Percentiles rank a stretch among this genome's conserved stretches.
Conservation (phyloP, 2,329 filamentous ascomycete genomes). For the Pseudogymnoascus sp. region DNA sequence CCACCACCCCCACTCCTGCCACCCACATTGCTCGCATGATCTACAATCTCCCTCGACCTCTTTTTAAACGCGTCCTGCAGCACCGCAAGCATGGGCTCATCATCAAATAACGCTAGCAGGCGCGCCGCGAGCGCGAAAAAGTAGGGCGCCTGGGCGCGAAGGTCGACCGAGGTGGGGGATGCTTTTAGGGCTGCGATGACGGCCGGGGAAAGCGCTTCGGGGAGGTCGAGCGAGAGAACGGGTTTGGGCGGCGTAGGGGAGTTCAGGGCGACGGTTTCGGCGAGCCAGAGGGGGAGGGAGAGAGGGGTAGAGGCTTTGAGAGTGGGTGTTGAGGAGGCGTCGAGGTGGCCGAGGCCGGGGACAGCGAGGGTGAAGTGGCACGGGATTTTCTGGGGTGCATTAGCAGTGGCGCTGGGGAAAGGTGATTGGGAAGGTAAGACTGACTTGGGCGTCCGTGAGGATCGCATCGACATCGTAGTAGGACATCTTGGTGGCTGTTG, state of each 20-base stretch:
- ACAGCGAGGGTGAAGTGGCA: conserved; percentile 91
- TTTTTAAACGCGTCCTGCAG: conserved; percentile 72
- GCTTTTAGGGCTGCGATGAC: conserved; percentile 88
- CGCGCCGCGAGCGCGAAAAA: conserved; percentile 82
- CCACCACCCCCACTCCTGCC: conserved; percentile 58
- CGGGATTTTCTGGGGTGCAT: conserved; percentile 67
- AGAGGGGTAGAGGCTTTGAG: conserved; percentile 77
- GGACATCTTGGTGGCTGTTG: conserved; percentile 43
- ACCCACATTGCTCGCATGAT: conserved; percentile 81
- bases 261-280: conserved; percentile 80
- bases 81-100: conserved; percentile 67
- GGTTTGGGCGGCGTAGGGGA: conserved; percentile 41
- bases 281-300: conserved; percentile 85
- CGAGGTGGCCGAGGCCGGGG: conserved; percentile 78
- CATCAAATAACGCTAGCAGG: conserved; percentile 74
- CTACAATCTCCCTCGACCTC: conserved; percentile 72
- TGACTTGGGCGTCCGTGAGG: conserved; percentile 73
- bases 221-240: conserved; percentile 74
- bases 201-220: conserved; percentile 65
- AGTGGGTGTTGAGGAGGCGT: conserved; percentile 64
- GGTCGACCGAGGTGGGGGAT: conserved; percentile 75
- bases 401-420: neutral
- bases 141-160: conserved; percentile 75
- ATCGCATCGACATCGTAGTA: conserved; percentile 85
- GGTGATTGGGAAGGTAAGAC: neutral